These are phyloP conservation scores for Leptographium radiaticola DNA, from an alignment of 2,329 filamentous ascomycete species.

Conservation along the genomic window DNA sequence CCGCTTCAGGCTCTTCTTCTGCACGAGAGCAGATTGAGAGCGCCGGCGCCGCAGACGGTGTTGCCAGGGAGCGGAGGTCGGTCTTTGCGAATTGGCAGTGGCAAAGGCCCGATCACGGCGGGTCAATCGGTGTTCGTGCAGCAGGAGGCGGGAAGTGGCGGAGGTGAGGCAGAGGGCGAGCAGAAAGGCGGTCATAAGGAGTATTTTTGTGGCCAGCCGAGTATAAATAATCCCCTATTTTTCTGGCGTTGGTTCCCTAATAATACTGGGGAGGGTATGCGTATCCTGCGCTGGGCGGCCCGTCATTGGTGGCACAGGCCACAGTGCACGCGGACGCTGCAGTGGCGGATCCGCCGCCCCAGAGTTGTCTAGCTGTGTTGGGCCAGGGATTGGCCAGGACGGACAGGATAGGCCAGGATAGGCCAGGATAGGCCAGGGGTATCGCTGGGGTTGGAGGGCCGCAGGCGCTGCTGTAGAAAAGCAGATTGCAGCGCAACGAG, in stretches of 20 bases:
- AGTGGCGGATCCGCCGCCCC: constrained; percentile 8
- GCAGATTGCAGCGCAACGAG: constrained; percentile 8
- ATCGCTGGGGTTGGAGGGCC: not conserved
- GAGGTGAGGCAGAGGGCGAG: constrained; percentile 33
- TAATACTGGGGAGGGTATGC: not conserved
- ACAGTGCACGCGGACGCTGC: not conserved
- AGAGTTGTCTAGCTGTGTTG: constrained; percentile 11
- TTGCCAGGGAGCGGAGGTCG: constrained; percentile 18
- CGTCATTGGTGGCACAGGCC: constrained; percentile 8
- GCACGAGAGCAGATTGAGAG: constrained; percentile 24
- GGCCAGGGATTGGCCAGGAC: constrained; percentile 1
- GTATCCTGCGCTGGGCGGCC: not conserved
- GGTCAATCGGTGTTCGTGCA: constrained; percentile 29
- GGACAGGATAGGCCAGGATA: no score
- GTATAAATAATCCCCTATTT: constrained; percentile 7
- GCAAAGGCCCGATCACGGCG: constrained; percentile 27
- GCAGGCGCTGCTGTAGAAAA: not conserved
- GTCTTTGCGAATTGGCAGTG: constrained; percentile 25
- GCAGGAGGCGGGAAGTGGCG: constrained; percentile 30
- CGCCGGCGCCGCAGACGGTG: constrained; percentile 20
- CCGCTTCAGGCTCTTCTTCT: constrained; percentile 18
- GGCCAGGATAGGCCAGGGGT: not conserved
- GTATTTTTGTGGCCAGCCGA: not conserved
- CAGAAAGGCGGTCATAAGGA: constrained; percentile 34
- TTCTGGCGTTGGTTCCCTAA: constrained; percentile 3